Evolutionary conservation across 768 basidiomycete genomes (phyloP).

Genomic region (Suillus occidentalis): DNA sequence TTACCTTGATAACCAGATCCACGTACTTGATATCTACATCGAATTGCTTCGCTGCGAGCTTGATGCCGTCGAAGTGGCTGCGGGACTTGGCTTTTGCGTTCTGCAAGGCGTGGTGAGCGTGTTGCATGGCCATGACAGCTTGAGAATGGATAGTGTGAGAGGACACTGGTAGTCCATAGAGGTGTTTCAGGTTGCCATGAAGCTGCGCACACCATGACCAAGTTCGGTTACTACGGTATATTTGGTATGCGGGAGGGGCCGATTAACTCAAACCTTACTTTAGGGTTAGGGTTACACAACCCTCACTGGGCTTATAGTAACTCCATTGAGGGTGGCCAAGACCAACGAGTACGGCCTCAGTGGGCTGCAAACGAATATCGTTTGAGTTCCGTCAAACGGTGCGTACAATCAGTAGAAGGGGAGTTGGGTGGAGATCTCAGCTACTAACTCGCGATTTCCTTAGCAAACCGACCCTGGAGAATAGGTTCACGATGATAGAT

Average conservation of each 20-base stretch:
- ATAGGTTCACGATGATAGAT: neutral
- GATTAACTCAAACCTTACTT: neutral
- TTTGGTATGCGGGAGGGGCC: neutral
- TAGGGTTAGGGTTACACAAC: conserved; percentile 10
- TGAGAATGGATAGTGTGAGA: conserved; percentile 9
- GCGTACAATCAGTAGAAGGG: neutral
- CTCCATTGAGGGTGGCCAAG: neutral
- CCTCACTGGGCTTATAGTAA: too few relatives aligned
- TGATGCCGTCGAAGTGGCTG: conserved; percentile 33
- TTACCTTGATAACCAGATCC: conserved; percentile 57
- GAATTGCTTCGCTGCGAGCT: conserved; percentile 32
- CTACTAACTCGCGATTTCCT: neutral
- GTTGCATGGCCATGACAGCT: conserved; percentile 13
- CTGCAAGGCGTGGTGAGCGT: conserved; percentile 8
- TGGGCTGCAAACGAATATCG: neutral
- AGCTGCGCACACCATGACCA: neutral
- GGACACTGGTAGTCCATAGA: neutral
- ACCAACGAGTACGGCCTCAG: neutral
- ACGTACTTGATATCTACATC: conserved; percentile 46
- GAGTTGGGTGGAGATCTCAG: neutral
- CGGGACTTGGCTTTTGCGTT: conserved; percentile 20
- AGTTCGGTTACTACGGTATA: neutral
- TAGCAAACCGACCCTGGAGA: neutral
- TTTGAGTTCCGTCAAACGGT: neutral
- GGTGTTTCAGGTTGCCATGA: neutral